Conservation (phyloP, 176 grass and related monocot species). For the Carex parvula region DNA sequence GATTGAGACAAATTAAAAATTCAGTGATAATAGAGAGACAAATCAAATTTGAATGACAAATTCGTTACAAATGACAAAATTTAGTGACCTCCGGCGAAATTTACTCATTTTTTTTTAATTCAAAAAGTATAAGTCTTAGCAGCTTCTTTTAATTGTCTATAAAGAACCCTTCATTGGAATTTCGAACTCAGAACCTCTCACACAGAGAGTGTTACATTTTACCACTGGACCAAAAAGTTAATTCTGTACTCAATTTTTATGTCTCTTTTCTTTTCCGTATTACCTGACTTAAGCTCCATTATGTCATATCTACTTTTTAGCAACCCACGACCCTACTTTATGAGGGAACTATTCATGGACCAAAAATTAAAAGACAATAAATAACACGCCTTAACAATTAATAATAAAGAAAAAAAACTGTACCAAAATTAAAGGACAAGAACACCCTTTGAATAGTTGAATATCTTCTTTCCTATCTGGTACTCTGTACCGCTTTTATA, state of each 20-base stretch:
- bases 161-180: no score
- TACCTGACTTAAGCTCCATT: background rate
- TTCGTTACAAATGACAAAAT: no score
- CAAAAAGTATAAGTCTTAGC: no score
- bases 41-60: no score
- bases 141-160: no score
- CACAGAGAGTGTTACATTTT: no score
- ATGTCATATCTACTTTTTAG: background rate
- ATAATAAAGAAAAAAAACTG: background rate
- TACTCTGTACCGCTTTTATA: slow-evolving; percentile 5
- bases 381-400: background rate
- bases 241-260: background rate
- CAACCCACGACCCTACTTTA: background rate
- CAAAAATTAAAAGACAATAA: background rate
- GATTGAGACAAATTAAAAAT: no score
- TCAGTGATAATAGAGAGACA: no score
- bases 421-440: background rate
- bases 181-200: no score
- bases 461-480: background rate
- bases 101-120: no score
- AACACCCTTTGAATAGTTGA: background rate
- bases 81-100: no score
- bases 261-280: background rate
- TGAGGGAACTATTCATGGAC: background rate
- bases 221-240: no score